Conservation (phyloP, 2,329 filamentous ascomycete species). For the Nemania serpens region DNA sequence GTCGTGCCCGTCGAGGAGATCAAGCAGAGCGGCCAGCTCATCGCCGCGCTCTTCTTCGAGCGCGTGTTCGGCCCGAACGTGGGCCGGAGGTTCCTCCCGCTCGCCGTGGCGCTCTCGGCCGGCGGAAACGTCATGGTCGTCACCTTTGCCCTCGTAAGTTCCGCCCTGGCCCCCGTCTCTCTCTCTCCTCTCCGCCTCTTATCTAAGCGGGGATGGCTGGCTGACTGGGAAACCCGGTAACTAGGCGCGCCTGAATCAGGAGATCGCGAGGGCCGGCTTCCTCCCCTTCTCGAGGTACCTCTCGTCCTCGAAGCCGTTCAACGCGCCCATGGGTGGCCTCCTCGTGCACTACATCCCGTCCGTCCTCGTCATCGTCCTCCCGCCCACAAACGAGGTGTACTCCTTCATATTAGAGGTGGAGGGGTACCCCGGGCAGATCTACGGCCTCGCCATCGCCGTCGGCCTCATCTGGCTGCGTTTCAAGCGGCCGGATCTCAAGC, state of each 20-base stretch:
- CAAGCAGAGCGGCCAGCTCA: constrained; percentile 66
- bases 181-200: too few relatives aligned
- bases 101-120: constrained; percentile 69
- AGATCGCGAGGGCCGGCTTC: constrained; percentile 73
- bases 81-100: constrained; percentile 62
- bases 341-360: constrained; percentile 72
- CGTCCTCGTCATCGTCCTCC: constrained; percentile 66
- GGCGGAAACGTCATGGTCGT: constrained; percentile 76
- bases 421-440: constrained; percentile 67
- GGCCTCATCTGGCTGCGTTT: constrained; percentile 66
- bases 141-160: constrained; percentile 66
- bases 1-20: constrained; percentile 72
- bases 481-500: constrained; percentile 61
- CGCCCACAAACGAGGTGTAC: constrained; percentile 69
- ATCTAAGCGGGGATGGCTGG: too few relatives aligned
- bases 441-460: constrained; percentile 59
- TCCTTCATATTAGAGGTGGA: constrained; percentile 76
- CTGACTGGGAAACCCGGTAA: too few relatives aligned
- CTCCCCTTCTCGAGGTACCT: constrained; percentile 65
- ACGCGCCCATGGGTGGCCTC: constrained; percentile 69
- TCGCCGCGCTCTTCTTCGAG: constrained; percentile 71
- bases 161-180: not conserved
- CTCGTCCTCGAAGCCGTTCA: constrained; percentile 69
- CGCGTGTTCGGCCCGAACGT: constrained; percentile 63
- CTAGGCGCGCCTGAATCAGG: constrained; percentile 70